Percentiles rank a stretch among this genome's conserved stretches.
Evolutionary conservation across 345 rosid species (phyloP).

Genomic region (Citrus cavaleriei): DNA sequence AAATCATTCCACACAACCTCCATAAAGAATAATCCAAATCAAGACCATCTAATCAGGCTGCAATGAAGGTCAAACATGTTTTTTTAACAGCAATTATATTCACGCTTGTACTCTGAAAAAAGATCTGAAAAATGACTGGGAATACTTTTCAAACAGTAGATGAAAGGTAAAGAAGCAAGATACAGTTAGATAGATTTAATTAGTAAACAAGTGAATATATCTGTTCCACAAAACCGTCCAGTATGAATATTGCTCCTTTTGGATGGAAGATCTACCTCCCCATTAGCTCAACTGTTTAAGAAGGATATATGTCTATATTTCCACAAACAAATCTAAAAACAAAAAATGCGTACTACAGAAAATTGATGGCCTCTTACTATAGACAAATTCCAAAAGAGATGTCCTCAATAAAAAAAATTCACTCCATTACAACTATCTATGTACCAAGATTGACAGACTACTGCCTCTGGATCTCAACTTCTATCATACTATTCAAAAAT

Average conservation of each 20-base stretch:
- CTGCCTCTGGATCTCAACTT: neutral
- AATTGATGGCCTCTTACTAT: neutral
- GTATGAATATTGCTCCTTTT: neutral
- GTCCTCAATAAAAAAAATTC: neutral
- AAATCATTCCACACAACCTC: neutral
- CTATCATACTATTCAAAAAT: neutral
- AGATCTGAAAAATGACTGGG: neutral
- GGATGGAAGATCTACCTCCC: neutral
- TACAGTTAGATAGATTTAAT: neutral
- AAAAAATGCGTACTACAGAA: neutral
- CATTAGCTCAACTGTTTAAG: neutral
- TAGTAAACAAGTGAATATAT: neutral
- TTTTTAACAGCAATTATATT: neutral
- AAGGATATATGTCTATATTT: neutral
- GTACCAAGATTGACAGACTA: neutral
- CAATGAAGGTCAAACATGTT: neutral
- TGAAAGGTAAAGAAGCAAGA: neutral
- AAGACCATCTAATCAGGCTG: neutral
- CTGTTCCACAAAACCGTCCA: neutral
- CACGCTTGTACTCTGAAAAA: neutral
- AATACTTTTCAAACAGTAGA: neutral
- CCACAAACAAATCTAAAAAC: neutral
- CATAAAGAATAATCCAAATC: neutral
- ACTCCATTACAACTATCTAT: neutral
- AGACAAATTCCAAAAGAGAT: neutral